Evolutionary conservation across 495 filamentous ascomycete species (phyloP).

Genomic region (Darksidea phi): DNA sequence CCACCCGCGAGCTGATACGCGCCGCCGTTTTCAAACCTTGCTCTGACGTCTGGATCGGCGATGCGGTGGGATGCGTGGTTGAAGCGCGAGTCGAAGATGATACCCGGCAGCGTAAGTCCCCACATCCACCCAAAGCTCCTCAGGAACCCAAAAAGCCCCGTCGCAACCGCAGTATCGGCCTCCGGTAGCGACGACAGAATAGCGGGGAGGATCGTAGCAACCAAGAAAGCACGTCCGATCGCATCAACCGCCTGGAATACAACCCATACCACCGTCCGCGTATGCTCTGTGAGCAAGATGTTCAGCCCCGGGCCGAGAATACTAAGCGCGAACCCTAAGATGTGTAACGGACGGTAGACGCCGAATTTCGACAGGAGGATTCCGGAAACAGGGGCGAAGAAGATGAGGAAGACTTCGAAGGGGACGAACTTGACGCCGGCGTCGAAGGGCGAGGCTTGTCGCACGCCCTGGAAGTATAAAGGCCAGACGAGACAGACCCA

Average conservation of each 20-base stretch:
- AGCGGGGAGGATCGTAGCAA: conserved; percentile 13
- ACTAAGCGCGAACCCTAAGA: conserved; percentile 8
- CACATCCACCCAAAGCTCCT: conserved; percentile 18
- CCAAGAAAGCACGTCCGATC: conserved; percentile 1
- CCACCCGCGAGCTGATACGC: conserved; percentile 7
- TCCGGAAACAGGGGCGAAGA: not conserved
- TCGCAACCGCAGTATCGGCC: conserved; percentile 6
- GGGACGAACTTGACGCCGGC: conserved; percentile 22
- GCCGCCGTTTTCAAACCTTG: not conserved
- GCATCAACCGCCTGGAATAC: conserved; percentile 2
- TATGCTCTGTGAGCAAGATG: not conserved
- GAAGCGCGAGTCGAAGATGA: conserved; percentile 20
- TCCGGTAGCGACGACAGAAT: conserved; percentile 15
- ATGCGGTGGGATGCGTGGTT: not conserved
- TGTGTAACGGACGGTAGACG: conserved; percentile 12
- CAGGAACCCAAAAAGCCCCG: conserved; percentile 3
- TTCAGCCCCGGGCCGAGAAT: conserved; percentile 8
- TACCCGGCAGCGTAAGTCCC: conserved; percentile 20
- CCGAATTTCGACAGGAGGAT: conserved; percentile 3
- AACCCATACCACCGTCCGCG: conserved; percentile 6
- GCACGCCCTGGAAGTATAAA: conserved; percentile 26
- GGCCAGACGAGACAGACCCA: conserved; percentile 26
- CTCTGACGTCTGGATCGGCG: not conserved
- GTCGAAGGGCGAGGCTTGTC: not conserved
- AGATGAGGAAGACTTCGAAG: conserved; percentile 4